These are phyloP conservation scores for Pseudonitzschia pungens DNA, from an alignment of 108 stramenopile genomes.

Conservation along the genomic window DNA sequence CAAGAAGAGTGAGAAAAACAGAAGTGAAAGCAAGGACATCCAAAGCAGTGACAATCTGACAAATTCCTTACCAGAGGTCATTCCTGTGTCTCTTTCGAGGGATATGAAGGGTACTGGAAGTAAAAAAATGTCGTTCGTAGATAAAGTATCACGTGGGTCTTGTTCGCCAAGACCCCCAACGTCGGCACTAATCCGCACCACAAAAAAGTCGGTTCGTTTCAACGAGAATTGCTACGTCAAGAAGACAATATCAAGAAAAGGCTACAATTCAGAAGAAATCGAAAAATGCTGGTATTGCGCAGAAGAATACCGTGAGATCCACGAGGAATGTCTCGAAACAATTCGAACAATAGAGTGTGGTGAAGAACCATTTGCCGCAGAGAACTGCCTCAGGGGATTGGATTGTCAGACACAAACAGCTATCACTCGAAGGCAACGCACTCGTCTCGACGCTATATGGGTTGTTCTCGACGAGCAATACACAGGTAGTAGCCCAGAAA, in stretches of 20 bases:
- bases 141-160: not conserved
- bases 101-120: not conserved
- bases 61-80: not conserved
- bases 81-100: not conserved
- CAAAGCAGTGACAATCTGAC: not conserved
- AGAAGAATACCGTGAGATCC: not conserved
- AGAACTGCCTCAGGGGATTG: not conserved
- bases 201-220: not conserved
- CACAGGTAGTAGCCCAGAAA: not conserved
- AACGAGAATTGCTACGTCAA: not conserved
- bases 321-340: not conserved
- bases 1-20: not conserved
- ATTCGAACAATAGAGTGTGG: not conserved
- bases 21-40: not conserved
- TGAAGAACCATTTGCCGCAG: not conserved
- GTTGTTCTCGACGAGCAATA: constrained; percentile 24
- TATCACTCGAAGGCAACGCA: constrained; percentile 1
- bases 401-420: not conserved
- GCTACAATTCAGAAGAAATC: not conserved
- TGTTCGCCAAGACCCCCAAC: not conserved
- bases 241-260: not conserved
- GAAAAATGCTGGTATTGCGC: not conserved
- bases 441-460: constrained; percentile 9
- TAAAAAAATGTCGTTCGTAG: not conserved
- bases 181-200: not conserved